Base-by-base conservation (phyloP, 345 rosid species). In the Crucihimalaya himalaica region DNA sequence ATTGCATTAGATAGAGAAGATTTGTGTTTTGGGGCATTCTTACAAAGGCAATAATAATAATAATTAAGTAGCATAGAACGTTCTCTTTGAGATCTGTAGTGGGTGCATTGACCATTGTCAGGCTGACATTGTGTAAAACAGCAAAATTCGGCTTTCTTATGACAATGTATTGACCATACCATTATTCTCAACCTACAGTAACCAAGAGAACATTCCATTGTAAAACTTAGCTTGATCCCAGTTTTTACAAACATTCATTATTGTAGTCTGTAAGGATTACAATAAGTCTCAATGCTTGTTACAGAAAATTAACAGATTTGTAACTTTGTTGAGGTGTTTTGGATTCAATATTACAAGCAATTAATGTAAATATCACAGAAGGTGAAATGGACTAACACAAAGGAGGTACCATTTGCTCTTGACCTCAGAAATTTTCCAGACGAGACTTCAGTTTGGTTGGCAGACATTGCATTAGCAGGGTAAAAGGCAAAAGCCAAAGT, bases 401-500 rank as follows among this genome's bases (percentile, higher is more conserved):
- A 34, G 48, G 15, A 25, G 48, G 29, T 37, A 2, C 10, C 29
- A 71, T 18, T 62, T 60, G 32, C 54, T 8, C 34, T 63, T 63
- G 63, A 31, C 19, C 61, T 63, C 15, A 53, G 14, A 25, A 23
- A 10, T 0, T 45, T 43, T 21, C 21, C 14, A 60, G 42, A 35
- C 31, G 34, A 21, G 11, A 63, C 48, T 43, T 11, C 4, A 45
- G 19, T 43, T 63, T 16, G 13, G 29, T 43, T 56, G n/a, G 25
- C 37, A 32, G 37, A 8, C 37, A 32, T 32, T 32, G 37, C 47
- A 23, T 43, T 57, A 58, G 67, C 58, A 19, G 61, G 35, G 53
- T 35, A 40, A 52, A 25, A 75, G 47, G 39, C 47, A 40, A 59
- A 60, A 8, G 62, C 68, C 78, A 31, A 68, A 21, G 62, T 51